Percentiles rank a stretch among this genome's conserved stretches.
phyloP scores from a whole-genome alignment of 192 early-diverging fungal genomes.

The Coemansia erecta region DNA sequence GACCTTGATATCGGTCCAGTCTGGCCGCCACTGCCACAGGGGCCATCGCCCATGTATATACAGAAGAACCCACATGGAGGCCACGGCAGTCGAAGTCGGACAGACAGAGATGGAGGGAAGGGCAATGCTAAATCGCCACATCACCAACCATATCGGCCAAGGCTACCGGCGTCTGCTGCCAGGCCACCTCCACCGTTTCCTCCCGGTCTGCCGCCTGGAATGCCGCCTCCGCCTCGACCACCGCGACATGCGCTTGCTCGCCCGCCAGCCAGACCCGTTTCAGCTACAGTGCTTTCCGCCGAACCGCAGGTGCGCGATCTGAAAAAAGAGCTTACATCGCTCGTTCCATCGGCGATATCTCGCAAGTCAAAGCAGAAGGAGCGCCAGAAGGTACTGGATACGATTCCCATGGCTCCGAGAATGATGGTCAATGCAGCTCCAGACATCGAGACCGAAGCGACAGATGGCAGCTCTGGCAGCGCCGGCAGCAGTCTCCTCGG shows the following conservation, averaged over 20 bases:
- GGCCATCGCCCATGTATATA: conserved; percentile 42
- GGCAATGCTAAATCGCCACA: conserved; percentile 6
- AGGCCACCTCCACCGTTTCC: too few species aligned
- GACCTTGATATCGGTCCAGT: conserved; percentile 15
- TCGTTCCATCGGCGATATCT: conserved; percentile 66
- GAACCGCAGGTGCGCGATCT: conserved; percentile 78
- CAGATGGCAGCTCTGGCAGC: background rate
- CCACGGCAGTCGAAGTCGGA: background rate
- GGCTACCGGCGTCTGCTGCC: background rate
- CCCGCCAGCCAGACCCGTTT: background rate
- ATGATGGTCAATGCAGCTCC: conserved; percentile 72
- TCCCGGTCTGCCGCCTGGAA: too few species aligned
- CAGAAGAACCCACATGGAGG: conserved; percentile 6
- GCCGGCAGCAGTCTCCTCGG: conserved; percentile 13
- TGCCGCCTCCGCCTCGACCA: conserved; percentile 7
- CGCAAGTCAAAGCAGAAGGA: conserved; percentile 52
- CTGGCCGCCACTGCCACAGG: conserved; percentile 46
- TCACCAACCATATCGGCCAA: conserved; percentile 11
- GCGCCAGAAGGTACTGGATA: conserved; percentile 31
- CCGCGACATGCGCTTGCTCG: conserved; percentile 1
- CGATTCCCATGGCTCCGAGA: conserved; percentile 54
- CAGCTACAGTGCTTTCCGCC: conserved; percentile 61
- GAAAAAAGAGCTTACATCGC: conserved; percentile 70
- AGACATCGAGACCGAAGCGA: conserved; percentile 55
- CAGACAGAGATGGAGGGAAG: background rate